Evolutionary conservation across 495 filamentous ascomycete genomes (phyloP).

Genomic region (Arthonia radiata): DNA sequence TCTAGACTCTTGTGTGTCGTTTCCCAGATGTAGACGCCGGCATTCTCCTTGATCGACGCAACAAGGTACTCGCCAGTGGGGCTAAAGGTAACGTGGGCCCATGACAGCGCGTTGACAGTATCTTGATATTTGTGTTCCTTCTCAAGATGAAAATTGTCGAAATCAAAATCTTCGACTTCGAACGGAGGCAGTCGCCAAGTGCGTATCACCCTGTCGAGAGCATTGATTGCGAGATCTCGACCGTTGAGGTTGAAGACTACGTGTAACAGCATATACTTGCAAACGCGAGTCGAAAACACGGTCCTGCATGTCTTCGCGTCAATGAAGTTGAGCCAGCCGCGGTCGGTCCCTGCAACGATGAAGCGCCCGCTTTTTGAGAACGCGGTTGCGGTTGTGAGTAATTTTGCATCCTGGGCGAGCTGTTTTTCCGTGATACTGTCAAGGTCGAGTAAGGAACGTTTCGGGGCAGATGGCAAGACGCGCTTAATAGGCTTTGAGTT

Average conservation of each 20-base stretch:
- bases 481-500: conserved; percentile 38
- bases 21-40: conserved; percentile 98
- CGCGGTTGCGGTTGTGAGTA: conserved; percentile 71
- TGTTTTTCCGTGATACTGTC: conserved; percentile 53
- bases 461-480: conserved; percentile 57
- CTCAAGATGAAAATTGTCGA: conserved; percentile 54
- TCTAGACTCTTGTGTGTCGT: conserved; percentile 76
- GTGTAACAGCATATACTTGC: conserved; percentile 68
- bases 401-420: conserved; percentile 73
- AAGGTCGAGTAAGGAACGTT: conserved; percentile 28
- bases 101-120: conserved; percentile 76
- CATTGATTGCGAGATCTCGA: conserved; percentile 18
- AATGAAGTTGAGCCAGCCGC: conserved; percentile 89
- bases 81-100: conserved; percentile 91
- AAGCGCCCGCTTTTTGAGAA: conserved; percentile 69
- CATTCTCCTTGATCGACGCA: conserved; percentile 86
- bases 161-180: conserved; percentile 31
- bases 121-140: conserved; percentile 98
- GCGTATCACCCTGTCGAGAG: too few species aligned
- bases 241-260: conserved; percentile 29
- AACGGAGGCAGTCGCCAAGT: conserved; percentile 7
- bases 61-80: conserved; percentile 79
- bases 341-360: conserved; percentile 74
- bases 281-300: conserved; percentile 67
- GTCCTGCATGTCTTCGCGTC: conserved; percentile 50